Conservation (phyloP, 2,329 filamentous ascomycete species). For the Fusarium camptoceras region DNA sequence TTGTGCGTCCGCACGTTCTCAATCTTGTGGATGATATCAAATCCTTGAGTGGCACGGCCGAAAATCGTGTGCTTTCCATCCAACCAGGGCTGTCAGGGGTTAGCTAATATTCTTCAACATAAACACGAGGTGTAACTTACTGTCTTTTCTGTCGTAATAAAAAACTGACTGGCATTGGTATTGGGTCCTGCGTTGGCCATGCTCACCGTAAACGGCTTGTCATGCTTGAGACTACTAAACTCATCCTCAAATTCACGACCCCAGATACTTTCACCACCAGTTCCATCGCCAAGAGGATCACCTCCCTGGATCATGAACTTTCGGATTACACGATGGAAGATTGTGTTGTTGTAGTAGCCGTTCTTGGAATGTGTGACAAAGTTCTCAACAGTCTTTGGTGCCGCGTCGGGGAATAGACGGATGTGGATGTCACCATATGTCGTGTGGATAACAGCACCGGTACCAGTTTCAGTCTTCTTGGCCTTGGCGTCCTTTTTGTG, state of each 20-base stretch:
- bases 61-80: slow-evolving; percentile 98
- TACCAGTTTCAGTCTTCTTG: slow-evolving; percentile 78
- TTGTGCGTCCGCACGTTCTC: slow-evolving; percentile 88
- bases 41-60: slow-evolving; percentile 85
- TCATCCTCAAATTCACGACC: slow-evolving; percentile 95
- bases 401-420: slow-evolving; percentile 90
- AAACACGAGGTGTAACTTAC: slow-evolving; percentile 59
- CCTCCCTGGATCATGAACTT: slow-evolving; percentile 99
- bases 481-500: slow-evolving; percentile 63
- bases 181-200: slow-evolving; percentile 98
- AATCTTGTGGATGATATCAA: slow-evolving; percentile 96
- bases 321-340: slow-evolving; percentile 96
- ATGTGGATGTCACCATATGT: slow-evolving; percentile 94
- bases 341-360: slow-evolving; percentile 96
- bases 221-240: slow-evolving; percentile 89
- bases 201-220: slow-evolving; percentile 94
- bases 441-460: slow-evolving; percentile 87
- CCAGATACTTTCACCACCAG: slow-evolving; percentile 91
- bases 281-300: slow-evolving; percentile 91
- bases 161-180: slow-evolving; percentile 97
- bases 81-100: slow-evolving; percentile 77
- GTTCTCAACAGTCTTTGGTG: slow-evolving; percentile 96
- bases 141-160: slow-evolving; percentile 97
- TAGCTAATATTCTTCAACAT: background rate
- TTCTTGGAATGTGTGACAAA: slow-evolving; percentile 91